phyloP scores from a whole-genome alignment of 73 alveolate genomes.

The Tetrahymena elliotti region DNA sequence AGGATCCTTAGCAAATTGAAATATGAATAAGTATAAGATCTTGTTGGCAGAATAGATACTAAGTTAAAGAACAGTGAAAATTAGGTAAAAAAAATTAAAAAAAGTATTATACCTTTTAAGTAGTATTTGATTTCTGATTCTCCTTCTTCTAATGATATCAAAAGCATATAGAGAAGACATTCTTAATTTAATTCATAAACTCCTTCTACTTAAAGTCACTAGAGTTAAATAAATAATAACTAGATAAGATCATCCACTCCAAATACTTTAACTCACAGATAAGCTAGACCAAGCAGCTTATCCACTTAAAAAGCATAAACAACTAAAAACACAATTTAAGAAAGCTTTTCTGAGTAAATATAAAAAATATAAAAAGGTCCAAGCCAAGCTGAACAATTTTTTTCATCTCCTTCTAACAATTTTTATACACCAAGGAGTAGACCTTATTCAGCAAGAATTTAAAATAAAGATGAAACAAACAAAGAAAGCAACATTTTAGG shows the following conservation, averaged over 20 bases:
- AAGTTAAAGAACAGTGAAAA: neutral
- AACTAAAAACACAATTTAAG: neutral
- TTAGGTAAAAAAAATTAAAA: neutral
- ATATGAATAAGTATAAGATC: neutral
- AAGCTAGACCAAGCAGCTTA: neutral
- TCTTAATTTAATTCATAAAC: neutral
- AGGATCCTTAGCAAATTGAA: neutral
- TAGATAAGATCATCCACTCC: neutral
- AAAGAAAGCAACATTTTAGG: neutral
- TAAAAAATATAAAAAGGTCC: neutral
- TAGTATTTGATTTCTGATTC: neutral
- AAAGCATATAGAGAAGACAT: neutral
- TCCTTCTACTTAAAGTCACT: neutral
- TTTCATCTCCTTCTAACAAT: neutral
- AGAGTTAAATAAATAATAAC: neutral
- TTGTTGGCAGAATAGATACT: neutral
- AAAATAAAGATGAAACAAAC: neutral
- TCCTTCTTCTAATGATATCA: neutral
- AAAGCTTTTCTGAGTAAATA: neutral
- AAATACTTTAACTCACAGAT: neutral
- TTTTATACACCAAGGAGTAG: neutral
- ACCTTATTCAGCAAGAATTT: neutral
- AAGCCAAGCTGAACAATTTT: neutral
- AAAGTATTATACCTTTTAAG: neutral
- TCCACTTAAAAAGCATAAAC: neutral